These are phyloP conservation scores for Epichloe festucae DNA, from an alignment of 2,329 filamentous ascomycete genomes.

Conservation along the genomic window DNA sequence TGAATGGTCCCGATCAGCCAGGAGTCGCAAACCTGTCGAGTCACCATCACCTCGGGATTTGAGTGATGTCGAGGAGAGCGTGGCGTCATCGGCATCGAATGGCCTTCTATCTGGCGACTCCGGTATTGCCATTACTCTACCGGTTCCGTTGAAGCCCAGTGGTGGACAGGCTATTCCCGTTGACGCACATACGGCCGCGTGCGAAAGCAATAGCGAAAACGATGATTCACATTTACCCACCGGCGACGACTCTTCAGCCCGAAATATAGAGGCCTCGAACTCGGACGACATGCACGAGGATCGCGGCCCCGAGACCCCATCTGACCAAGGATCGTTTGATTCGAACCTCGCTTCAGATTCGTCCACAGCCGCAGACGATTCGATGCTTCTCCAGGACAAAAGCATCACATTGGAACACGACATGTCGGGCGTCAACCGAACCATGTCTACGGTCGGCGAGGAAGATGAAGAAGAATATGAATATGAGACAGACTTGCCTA, in stretches of 20 bases:
- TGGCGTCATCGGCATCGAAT: neutral
- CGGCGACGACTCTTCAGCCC: neutral
- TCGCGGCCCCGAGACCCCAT: neutral
- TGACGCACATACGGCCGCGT: neutral
- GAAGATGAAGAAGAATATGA: slow-evolving; percentile 8
- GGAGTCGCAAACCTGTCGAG: neutral
- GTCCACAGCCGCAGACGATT: neutral
- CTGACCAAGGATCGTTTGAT: neutral
- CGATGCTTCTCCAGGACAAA: neutral
- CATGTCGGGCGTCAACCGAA: slow-evolving; percentile 6
- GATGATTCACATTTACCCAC: neutral
- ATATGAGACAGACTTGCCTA: slow-evolving; percentile 24
- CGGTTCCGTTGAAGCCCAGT: neutral
- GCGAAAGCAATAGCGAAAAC: neutral
- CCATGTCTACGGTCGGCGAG: slow-evolving; percentile 9
- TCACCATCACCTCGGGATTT: neutral
- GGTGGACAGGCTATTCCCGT: neutral
- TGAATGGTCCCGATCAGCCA: slow-evolving; percentile 29
- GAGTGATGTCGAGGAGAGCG: neutral
- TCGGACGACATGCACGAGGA: neutral
- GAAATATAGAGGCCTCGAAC: neutral
- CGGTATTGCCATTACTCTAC: neutral
- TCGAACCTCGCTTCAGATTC: slow-evolving; percentile 1
- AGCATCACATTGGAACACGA: slow-evolving; percentile 4
- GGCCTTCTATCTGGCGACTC: neutral